These are phyloP conservation scores for Nannochloropsis granulata DNA, from an alignment of 108 stramenopile genomes.

Conservation along the genomic window DNA sequence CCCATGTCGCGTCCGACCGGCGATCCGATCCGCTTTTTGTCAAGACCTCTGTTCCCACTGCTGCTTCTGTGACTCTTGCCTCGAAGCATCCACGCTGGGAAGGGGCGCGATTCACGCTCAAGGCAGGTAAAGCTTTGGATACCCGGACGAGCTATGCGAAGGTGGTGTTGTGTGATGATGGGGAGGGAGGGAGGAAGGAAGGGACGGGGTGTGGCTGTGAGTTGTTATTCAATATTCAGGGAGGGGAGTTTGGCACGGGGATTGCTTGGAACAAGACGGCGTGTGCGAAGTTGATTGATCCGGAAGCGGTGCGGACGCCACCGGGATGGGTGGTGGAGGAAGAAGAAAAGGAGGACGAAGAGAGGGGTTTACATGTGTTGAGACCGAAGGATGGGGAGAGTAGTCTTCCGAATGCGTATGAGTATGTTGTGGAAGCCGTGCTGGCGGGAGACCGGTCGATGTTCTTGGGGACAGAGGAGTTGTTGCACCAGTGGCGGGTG, in stretches of 20 bases:
- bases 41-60: conserved; percentile 7
- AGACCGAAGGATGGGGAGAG: not conserved
- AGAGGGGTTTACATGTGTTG: not conserved
- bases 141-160: conserved; percentile 42
- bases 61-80: not conserved
- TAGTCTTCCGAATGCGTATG: not conserved
- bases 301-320: not conserved
- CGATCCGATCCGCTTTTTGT: conserved; percentile 57
- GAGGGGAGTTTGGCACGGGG: not conserved
- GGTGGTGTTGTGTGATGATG: not conserved
- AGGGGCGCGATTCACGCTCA: conserved; percentile 83
- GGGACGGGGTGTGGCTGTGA: not conserved
- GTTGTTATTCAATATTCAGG: not conserved
- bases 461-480: not conserved
- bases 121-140: conserved; percentile 81
- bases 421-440: not conserved
- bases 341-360: not conserved
- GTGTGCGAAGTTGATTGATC: not conserved
- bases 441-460: not conserved
- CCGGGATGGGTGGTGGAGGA: not conserved
- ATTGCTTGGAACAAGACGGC: not conserved
- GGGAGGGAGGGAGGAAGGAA: not conserved
- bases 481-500: not conserved
- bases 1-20: conserved; percentile 60
- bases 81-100: conserved; percentile 51